These are phyloP conservation scores for Polygonum maritimum DNA, from an alignment of 148 eudicot genomes.

Conservation along the genomic window DNA sequence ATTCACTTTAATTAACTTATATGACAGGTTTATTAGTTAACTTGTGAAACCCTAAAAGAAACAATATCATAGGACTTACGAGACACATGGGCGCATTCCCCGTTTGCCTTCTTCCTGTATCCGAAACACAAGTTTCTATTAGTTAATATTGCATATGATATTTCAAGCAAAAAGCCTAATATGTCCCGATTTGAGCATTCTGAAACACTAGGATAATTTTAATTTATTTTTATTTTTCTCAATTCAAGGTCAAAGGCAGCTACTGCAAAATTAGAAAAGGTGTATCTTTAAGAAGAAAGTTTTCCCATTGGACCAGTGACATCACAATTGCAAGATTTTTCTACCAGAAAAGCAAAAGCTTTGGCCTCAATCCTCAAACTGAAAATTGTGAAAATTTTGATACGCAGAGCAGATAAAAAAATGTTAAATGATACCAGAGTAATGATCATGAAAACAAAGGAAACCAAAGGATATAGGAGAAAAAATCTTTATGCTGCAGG, in stretches of 20 bases:
- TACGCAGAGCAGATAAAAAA: not conserved
- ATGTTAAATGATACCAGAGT: not conserved
- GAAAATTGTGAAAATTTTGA: not conserved
- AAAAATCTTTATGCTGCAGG: not conserved
- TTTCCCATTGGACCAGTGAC: not conserved
- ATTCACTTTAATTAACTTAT: too few species aligned
- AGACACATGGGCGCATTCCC: constrained; percentile 36
- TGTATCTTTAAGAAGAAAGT: not conserved
- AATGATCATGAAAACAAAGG: not conserved
- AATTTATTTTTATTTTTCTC: too few species aligned
- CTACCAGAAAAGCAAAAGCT: not conserved
- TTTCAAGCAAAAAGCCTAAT: not conserved
- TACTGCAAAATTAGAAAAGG: not conserved
- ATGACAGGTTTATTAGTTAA: not conserved
- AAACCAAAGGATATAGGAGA: not conserved
- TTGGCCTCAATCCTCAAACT: not conserved
- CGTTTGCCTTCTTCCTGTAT: constrained; percentile 33
- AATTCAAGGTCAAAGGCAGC: not conserved
- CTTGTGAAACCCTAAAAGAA: not conserved
- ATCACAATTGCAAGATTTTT: not conserved
- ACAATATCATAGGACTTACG: constrained; percentile 29
- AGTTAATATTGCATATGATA: not conserved
- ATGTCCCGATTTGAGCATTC: not conserved
- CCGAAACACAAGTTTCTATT: not conserved
- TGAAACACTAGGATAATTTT: too few species aligned